Percentiles rank a stretch among this genome's conserved stretches.
phyloP scores from a whole-genome alignment of 345 rosid genomes.

The Euclidium syriacum region DNA sequence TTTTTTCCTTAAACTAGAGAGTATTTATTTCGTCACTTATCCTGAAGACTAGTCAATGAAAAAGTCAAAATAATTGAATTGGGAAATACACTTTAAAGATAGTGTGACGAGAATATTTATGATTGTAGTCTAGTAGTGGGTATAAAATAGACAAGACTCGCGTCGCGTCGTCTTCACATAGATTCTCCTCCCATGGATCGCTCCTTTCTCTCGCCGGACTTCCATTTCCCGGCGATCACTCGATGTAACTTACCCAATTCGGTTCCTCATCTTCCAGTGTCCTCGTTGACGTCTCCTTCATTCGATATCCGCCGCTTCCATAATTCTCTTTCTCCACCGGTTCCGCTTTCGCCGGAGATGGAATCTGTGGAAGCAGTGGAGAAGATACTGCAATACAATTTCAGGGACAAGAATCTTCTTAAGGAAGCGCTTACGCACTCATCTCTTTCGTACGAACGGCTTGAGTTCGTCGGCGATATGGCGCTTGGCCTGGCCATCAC shows the following conservation, averaged over 20 bases:
- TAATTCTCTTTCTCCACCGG: not conserved
- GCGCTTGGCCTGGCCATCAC: slow-evolving; percentile 47
- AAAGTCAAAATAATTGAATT: slow-evolving; percentile 1
- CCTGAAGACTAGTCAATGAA: slow-evolving; percentile 1
- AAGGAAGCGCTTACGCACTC: slow-evolving; percentile 73
- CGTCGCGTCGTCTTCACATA: not conserved
- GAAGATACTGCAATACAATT: slow-evolving; percentile 44
- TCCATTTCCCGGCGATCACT: slow-evolving; percentile 13
- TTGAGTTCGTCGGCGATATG: slow-evolving; percentile 82
- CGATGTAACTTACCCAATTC: not conserved
- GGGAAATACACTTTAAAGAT: not conserved
- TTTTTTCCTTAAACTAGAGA: no score
- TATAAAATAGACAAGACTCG: not conserved
- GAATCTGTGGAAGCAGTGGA: slow-evolving; percentile 45
- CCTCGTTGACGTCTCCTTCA: not conserved
- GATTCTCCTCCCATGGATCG: slow-evolving; percentile 21
- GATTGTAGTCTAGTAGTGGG: no score
- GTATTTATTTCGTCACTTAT: no score
- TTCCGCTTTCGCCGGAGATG: slow-evolving; percentile 27
- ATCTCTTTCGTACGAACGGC: slow-evolving; percentile 59
- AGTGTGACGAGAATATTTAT: no score
- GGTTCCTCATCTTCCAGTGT: not conserved
- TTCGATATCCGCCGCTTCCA: not conserved
- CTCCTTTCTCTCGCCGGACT: slow-evolving; percentile 10
- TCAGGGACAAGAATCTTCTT: slow-evolving; percentile 40